A percentile compares a stretch with the other conserved stretches of the same genome.
phyloP scores from a whole-genome alignment of 2,329 filamentous ascomycete genomes.

The Penicillium freii region DNA sequence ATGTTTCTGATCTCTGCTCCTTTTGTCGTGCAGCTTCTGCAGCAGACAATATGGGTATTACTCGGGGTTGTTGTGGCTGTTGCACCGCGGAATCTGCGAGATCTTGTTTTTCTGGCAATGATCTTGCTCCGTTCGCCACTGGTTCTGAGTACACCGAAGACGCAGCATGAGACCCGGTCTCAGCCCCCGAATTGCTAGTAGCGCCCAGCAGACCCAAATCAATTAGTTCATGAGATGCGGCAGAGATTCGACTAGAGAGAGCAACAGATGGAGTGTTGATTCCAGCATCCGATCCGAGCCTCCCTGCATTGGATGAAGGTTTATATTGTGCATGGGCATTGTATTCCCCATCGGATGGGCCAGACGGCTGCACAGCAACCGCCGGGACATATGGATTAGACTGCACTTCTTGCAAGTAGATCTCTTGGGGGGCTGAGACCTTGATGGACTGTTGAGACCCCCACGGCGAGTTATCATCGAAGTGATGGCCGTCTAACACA shows the following conservation, averaged over 20 bases:
- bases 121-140: background rate
- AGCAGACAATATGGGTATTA: slow-evolving; percentile 23
- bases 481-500: background rate
- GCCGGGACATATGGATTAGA: slow-evolving; percentile 18
- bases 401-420: slow-evolving; percentile 16
- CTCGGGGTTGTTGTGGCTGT: slow-evolving; percentile 4
- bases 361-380: slow-evolving; percentile 13
- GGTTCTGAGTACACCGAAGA: slow-evolving; percentile 17
- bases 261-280: slow-evolving; percentile 22
- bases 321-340: slow-evolving; percentile 4
- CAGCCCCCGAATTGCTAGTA: slow-evolving; percentile 6
- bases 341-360: background rate
- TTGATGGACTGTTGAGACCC: slow-evolving; percentile 21
- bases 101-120: background rate
- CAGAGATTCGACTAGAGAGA: slow-evolving; percentile 27
- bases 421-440: slow-evolving; percentile 13
- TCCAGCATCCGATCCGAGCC: slow-evolving; percentile 19
- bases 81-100: background rate
- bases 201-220: slow-evolving; percentile 25
- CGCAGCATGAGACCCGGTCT: slow-evolving; percentile 4
- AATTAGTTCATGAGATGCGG: slow-evolving; percentile 35
- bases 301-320: slow-evolving; percentile 10
- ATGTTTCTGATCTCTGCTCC: slow-evolving; percentile 67
- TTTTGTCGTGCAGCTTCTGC: slow-evolving; percentile 36
- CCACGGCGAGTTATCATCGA: slow-evolving; percentile 18